Conservation (phyloP, 306 rosid genomes). For the Quercus bicolor region DNA sequence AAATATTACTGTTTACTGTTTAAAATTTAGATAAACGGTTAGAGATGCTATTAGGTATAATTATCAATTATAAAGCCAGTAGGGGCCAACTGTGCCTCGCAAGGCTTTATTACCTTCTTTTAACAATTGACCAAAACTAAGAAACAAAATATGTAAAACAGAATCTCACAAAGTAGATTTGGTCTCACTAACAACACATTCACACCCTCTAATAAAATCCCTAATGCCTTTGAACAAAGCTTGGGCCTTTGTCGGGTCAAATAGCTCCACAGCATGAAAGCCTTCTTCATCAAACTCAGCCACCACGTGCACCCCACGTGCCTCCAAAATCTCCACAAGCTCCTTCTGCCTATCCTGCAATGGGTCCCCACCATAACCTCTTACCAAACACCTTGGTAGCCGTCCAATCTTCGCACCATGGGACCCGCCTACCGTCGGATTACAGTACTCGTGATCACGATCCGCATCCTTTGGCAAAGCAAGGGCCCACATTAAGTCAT, state of each 20-base stretch:
- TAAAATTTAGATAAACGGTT: too few species aligned
- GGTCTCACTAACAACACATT: background rate
- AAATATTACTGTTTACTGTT: fast-evolving
- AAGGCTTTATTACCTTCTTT: too few species aligned
- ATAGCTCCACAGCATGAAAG: conserved; percentile 60
- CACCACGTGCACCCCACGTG: conserved; percentile 52
- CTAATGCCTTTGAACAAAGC: conserved; percentile 9
- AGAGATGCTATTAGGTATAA: too few species aligned
- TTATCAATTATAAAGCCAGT: too few species aligned
- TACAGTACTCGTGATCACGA: conserved; percentile 61
- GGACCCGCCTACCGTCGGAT: conserved; percentile 29
- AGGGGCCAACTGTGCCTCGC: too few species aligned
- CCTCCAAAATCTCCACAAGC: conserved; percentile 35
- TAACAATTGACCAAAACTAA: too few species aligned
- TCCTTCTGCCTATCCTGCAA: conserved; percentile 58
- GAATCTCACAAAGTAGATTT: conserved; percentile 19
- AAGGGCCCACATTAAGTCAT: conserved; percentile 62
- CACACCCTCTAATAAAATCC: conserved; percentile 27
- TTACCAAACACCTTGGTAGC: conserved; percentile 44
- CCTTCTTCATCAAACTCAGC: conserved; percentile 40
- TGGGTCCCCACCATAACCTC: conserved; percentile 64
- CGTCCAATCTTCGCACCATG: conserved; percentile 44
- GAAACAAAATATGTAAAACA: too few species aligned
- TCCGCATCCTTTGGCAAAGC: conserved; percentile 53
- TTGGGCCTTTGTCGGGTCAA: conserved; percentile 35